Evolutionary conservation across 331 rosid genomes (phyloP).

Genomic region (Stylosanthes scabra): DNA sequence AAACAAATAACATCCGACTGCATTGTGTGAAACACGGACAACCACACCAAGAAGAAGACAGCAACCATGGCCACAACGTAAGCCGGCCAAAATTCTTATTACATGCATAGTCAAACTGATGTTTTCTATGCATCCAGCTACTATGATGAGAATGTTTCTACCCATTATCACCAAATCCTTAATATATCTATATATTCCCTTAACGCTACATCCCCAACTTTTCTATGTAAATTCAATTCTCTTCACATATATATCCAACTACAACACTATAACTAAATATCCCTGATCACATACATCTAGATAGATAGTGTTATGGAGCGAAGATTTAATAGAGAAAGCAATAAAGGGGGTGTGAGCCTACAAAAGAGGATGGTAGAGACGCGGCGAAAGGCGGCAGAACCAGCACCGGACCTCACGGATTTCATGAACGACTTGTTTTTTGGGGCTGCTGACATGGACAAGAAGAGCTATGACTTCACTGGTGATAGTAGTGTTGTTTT

Average conservation of each 20-base stretch:
- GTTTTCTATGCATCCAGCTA: background rate
- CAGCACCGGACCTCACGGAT: slow-evolving; percentile 74
- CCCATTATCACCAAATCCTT: background rate
- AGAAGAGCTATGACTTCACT: slow-evolving; percentile 61
- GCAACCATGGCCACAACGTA: background rate
- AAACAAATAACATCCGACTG: background rate
- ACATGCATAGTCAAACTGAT: slow-evolving; percentile 25
- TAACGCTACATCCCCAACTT: background rate
- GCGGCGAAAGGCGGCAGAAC: slow-evolving; percentile 34
- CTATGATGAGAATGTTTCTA: background rate
- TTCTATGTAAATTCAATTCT: background rate
- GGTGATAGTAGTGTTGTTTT: slow-evolving; percentile 28
- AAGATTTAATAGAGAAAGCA: slow-evolving; percentile 40
- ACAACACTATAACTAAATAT: background rate
- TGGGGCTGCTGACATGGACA: slow-evolving; percentile 47
- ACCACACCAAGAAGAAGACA: slow-evolving; percentile 32
- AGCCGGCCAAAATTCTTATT: slow-evolving; percentile 45
- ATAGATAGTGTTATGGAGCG: slow-evolving; percentile 41
- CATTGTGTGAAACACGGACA: slow-evolving; percentile 7
- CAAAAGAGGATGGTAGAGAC: slow-evolving; percentile 49
- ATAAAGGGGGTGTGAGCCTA: slow-evolving; percentile 45
- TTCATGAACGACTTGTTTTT: slow-evolving; percentile 89
- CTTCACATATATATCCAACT: background rate
- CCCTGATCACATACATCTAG: background rate
- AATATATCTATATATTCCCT: too few relatives aligned